Evolutionary conservation across 2,329 filamentous ascomycete species (phyloP).

Genomic region (Monosporascus sp.): DNA sequence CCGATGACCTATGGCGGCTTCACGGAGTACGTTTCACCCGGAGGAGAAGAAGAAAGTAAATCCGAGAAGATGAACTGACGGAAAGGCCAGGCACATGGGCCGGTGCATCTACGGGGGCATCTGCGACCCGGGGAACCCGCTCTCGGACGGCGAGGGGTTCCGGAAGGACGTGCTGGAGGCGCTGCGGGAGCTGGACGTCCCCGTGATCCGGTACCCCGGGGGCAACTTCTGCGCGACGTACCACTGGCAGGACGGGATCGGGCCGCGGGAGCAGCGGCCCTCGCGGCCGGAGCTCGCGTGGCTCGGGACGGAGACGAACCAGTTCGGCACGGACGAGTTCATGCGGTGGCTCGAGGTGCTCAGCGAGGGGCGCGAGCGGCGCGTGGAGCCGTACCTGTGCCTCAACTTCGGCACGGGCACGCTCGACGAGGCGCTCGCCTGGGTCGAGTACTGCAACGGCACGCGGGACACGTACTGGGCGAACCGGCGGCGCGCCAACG

Average conservation of each 20-base stretch:
- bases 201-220: constrained; percentile 75
- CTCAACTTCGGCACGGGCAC: constrained; percentile 78
- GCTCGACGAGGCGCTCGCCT: constrained; percentile 54
- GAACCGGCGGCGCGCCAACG: constrained; percentile 71
- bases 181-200: constrained; percentile 67
- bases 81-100: constrained; percentile 66
- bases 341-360: constrained; percentile 73
- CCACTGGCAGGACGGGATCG: constrained; percentile 79
- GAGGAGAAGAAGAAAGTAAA: constrained; percentile 1
- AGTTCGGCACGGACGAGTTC: constrained; percentile 84
- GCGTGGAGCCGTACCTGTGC: constrained; percentile 72
- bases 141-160: constrained; percentile 72
- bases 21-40: constrained; percentile 48
- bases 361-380: constrained; percentile 52
- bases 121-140: constrained; percentile 68
- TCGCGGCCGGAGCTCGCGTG: constrained; percentile 68
- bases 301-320: constrained; percentile 70
- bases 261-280: constrained; percentile 65
- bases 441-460: constrained; percentile 85
- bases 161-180: constrained; percentile 73
- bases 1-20: constrained; percentile 81
- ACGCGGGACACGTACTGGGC: constrained; percentile 75
- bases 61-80: neutral
- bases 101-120: constrained; percentile 84
- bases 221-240: constrained; percentile 84